Conservation (phyloP, 805 yeast genomes). For the Tetrapisispora fleetii region DNA sequence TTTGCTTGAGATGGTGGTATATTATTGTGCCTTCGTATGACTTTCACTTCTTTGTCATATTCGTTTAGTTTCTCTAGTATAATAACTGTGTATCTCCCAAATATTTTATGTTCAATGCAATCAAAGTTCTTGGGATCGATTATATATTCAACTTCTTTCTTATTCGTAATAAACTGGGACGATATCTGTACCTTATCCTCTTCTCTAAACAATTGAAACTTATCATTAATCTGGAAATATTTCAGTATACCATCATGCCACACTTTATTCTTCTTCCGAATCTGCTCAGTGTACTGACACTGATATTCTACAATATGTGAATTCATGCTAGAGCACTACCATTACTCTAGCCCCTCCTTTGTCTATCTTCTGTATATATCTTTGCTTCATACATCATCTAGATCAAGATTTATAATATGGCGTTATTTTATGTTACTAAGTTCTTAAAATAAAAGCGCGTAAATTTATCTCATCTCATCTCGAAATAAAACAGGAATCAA, state of each 20-base stretch:
- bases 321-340: constrained; percentile 6
- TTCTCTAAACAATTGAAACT: constrained; percentile 16
- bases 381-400: neutral
- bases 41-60: constrained; percentile 13
- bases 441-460: neutral
- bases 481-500: no score
- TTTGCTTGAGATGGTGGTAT: neutral
- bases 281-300: constrained; percentile 27
- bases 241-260: constrained; percentile 30
- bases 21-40: constrained; percentile 1
- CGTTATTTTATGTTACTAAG: neutral
- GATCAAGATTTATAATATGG: neutral
- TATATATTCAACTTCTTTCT: constrained; percentile 12
- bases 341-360: no score
- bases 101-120: constrained; percentile 20
- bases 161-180: constrained; percentile 19
- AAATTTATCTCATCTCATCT: neutral
- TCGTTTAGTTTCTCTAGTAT: constrained; percentile 13
- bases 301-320: constrained; percentile 18
- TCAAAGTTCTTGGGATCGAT: constrained; percentile 18
- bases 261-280: constrained; percentile 25
- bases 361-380: neutral
- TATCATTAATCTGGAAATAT: constrained; percentile 13
- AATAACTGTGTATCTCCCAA: constrained; percentile 18
- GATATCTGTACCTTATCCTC: constrained; percentile 17